Evolutionary conservation across 768 basidiomycete species (phyloP).

Genomic region (Coprinopsis marcescibilis): DNA sequence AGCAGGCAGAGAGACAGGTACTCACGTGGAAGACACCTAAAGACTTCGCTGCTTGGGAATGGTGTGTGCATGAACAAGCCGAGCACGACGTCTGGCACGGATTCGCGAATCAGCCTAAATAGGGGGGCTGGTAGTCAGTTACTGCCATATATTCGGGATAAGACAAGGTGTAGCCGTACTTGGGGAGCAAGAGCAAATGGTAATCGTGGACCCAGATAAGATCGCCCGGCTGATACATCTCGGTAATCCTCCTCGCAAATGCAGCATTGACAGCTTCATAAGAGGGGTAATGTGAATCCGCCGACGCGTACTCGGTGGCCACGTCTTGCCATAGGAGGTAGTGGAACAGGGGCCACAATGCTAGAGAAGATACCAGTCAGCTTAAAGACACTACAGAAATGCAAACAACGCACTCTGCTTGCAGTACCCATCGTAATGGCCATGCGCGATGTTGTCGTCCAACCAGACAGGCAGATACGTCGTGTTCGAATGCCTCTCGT

Average conservation of each 20-base stretch:
- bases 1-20: slow-evolving; percentile 14
- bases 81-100: slow-evolving; percentile 62
- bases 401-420: slow-evolving; percentile 72
- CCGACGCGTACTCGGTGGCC: slow-evolving; percentile 80
- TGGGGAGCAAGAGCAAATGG: slow-evolving; percentile 88
- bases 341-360: slow-evolving; percentile 97
- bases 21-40: slow-evolving; percentile 86
- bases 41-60: slow-evolving; percentile 95
- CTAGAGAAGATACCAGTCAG: slow-evolving; percentile 33
- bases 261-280: slow-evolving; percentile 81
- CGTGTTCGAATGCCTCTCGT: slow-evolving; percentile 52
- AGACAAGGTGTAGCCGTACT: slow-evolving; percentile 19
- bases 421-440: slow-evolving; percentile 97
- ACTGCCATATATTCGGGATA: neutral
- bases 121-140: neutral
- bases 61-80: slow-evolving; percentile 98
- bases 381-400: slow-evolving; percentile 3
- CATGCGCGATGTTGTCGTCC: slow-evolving; percentile 83
- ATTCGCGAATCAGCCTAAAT: slow-evolving; percentile 61
- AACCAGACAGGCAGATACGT: slow-evolving; percentile 89
- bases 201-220: slow-evolving; percentile 95
- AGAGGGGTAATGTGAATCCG: slow-evolving; percentile 75
- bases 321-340: slow-evolving; percentile 98
- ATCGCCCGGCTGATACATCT: slow-evolving; percentile 83
- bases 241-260: slow-evolving; percentile 69